Evolutionary conservation across 1,139 yeast species (phyloP), one percentile per base, ranked within the genome.

Genomic region (Kodamaea arcana): DNA sequence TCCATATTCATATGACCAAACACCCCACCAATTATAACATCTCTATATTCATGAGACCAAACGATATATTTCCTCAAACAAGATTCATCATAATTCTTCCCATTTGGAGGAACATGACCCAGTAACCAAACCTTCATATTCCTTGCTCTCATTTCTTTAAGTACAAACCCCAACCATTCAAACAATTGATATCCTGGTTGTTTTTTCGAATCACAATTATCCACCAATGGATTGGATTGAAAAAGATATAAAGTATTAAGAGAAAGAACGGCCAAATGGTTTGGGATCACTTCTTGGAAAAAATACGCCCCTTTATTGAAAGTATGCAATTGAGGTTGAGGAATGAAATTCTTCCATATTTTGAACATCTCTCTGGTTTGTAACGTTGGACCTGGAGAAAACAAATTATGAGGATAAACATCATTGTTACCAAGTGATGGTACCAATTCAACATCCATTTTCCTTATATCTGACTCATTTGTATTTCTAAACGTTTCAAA

Each of bases 1-100:
- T 86, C 95, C 40, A 85, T 63, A 56, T 86, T 86, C 95, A 86
- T 86, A 52, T 86, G 95, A 0, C 95, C 95, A 54, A 74, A 86
- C 21, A 86, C 60, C 10, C 92, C 88, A 18, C 95, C 95, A 43
- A 86, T 68, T 29, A 86, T 81, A 24, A 86, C 73, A 52, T 86
- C 95, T 45, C 94, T 69, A 53, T 80, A 86, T 51, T 84, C 95
- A 48, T 84, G 78, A 27, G 78, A 62, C 94, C 95, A 85, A 15
- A 79, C 72, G 24, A 83, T 72, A 53, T 79, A 81, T 53, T 85
- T 84, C 36, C 87, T 67, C 47, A 75, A 78, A 52, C 95, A 86
- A 30, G 80, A 68, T 20, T 69, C 63, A 49, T 85, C 94, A 46
- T 73, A 80, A 55, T 85, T 84, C 56, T 84, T 84, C 30, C 80